Evolutionary conservation across 148 eudicot genomes (phyloP), one percentile per base, ranked within the genome.

Genomic region (Dysphania ambrosioides): DNA sequence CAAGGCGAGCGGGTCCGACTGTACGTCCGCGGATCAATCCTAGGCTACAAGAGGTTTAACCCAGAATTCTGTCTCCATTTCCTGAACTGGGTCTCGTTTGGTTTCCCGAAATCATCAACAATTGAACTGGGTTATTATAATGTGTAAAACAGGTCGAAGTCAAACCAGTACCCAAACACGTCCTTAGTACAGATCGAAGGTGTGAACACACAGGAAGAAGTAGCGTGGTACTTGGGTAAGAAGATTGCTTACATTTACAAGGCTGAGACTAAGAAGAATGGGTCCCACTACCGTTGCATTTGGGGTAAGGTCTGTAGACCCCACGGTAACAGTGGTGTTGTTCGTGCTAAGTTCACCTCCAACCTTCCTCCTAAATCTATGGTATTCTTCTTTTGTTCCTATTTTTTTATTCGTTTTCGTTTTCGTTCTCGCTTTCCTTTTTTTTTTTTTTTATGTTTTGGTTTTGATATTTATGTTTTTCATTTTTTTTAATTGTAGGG

Each of bases 331-430:
- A 89, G 82, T 42, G 97, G 97, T 56, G 83, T 91, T 55, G 97
- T 91, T 34, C 87, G 97, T 10, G 91, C 97, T 53, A 87, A 89
- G 88, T 91, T 91, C 86, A 91, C 70, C 34, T 87, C 93, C 59
- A 91, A 91, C 72, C 91, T 91, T 15, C 97, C 97, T 3, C 97
- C 97, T 36, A 91, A 89, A 55, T 89, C 97, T 74, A 91, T 91
- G 97, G 97, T 91, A 80, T 49, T 6, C 6, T 8, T 18, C 66
- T 30, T 4, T 35, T 0, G 6, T 11, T 11, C 53, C n/a, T 67
- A 8, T 36, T 5, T 11, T 0, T 38, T 44, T 1, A 27, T 36
- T 66, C 9, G 15, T 2, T 16, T 18, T 26, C 66, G 44, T 16
- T 32, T 7, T 2, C n/a, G n/a, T n/a, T n/a, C n/a, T n/a, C n/a